Conservation (phyloP, 768 basidiomycete species). For the Pleurotus eryngii region DNA sequence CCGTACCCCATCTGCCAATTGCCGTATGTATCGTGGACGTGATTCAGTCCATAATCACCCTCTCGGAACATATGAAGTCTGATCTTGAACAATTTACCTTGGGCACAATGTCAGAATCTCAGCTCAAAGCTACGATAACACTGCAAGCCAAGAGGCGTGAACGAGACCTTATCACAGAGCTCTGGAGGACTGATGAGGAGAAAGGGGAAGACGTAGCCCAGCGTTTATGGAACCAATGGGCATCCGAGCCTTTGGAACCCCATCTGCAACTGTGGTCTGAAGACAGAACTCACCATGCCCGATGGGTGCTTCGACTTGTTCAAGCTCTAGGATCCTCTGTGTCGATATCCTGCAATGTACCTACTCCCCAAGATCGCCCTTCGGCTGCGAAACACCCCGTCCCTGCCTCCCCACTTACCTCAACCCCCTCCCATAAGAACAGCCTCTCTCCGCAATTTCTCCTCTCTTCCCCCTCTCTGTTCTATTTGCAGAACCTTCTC, state of each 20-base stretch:
- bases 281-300: slow-evolving; percentile 10
- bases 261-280: slow-evolving; percentile 9
- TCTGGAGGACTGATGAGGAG: slow-evolving; percentile 38
- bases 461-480: slow-evolving; percentile 49
- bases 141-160: slow-evolving; percentile 55
- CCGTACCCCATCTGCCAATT: slow-evolving; percentile 24
- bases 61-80: slow-evolving; percentile 63
- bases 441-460: slow-evolving; percentile 64
- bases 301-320: slow-evolving; percentile 49
- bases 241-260: slow-evolving; percentile 13
- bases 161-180: slow-evolving; percentile 46
- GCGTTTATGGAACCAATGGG: slow-evolving; percentile 32
- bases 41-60: slow-evolving; percentile 42
- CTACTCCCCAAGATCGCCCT: slow-evolving; percentile 16
- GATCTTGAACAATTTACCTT: slow-evolving; percentile 66
- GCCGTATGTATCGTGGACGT: slow-evolving; percentile 48
- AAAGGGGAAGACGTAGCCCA: slow-evolving; percentile 25
- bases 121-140: slow-evolving; percentile 46
- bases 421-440: slow-evolving; percentile 28
- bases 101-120: slow-evolving; percentile 62
- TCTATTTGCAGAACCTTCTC: slow-evolving; percentile 64
- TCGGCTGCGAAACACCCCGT: neutral
- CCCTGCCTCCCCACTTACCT: neutral
- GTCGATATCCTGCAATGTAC: slow-evolving; percentile 39
- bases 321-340: slow-evolving; percentile 36